Percentiles rank a stretch among this genome's conserved stretches.
Evolutionary conservation across 768 basidiomycete species (phyloP).

Genomic region (Suillus alpinus): DNA sequence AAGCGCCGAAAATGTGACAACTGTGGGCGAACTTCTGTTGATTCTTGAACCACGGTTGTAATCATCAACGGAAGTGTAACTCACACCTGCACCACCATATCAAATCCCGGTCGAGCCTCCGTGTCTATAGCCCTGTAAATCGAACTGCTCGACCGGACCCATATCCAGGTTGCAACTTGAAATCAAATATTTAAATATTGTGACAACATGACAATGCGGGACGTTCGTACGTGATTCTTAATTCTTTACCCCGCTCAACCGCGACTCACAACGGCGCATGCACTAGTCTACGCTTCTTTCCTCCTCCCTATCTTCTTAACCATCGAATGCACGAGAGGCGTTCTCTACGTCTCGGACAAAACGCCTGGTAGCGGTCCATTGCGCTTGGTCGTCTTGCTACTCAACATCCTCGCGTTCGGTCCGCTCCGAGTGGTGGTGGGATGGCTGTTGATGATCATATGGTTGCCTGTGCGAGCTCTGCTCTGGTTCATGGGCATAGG

Average conservation of each 20-base stretch:
- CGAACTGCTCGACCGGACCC: background rate
- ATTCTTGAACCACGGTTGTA: background rate
- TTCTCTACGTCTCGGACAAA: conserved; percentile 5
- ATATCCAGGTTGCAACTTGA: background rate
- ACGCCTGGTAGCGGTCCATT: conserved; percentile 10
- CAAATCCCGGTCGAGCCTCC: background rate
- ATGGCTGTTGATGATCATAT: background rate
- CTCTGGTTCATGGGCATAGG: conserved; percentile 19
- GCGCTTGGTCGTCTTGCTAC: conserved; percentile 1
- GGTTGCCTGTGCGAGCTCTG: conserved; percentile 10
- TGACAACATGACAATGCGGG: background rate
- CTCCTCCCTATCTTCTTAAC: conserved; percentile 12
- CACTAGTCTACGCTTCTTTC: conserved; percentile 9
- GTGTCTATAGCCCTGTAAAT: background rate
- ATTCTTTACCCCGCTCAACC: background rate
- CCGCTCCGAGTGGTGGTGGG: conserved; percentile 9
- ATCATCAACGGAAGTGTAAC: background rate
- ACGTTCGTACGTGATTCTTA: background rate
- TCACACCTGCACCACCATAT: background rate
- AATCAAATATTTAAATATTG: background rate
- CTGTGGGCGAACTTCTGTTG: background rate
- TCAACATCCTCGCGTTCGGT: background rate
- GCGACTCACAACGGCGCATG: background rate
- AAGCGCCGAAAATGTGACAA: background rate
- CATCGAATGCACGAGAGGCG: conserved; percentile 5